phyloP scores from a whole-genome alignment of 108 stramenopile genomes.

The Cylindrotheca fusiformis region DNA sequence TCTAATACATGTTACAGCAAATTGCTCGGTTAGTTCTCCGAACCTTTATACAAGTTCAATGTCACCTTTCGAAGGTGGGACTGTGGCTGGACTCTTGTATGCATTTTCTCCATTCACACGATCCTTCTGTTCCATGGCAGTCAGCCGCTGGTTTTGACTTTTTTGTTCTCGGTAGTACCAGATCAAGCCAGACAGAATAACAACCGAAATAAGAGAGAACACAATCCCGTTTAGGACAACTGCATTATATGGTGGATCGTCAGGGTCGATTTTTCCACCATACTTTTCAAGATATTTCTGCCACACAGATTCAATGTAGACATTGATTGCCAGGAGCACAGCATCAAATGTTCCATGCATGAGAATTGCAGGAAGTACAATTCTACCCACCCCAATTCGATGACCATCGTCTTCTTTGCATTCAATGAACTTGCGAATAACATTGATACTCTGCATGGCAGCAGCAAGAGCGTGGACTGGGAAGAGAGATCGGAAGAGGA shows the following conservation, averaged over 20 bases:
- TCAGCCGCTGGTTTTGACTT: slow-evolving; percentile 53
- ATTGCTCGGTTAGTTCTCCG: too few species aligned
- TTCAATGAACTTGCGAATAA: slow-evolving; percentile 84
- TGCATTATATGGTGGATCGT: slow-evolving; percentile 56
- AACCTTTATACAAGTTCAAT: slow-evolving; percentile 26
- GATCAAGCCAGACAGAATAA: slow-evolving; percentile 58
- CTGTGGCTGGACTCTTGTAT: slow-evolving; percentile 15
- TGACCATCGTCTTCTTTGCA: slow-evolving; percentile 35
- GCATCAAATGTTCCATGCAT: slow-evolving; percentile 88
- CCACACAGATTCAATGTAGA: slow-evolving; percentile 72
- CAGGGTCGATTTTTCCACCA: slow-evolving; percentile 50
- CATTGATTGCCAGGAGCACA: slow-evolving; percentile 67
- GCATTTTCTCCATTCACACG: slow-evolving; percentile 8
- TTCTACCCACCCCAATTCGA: slow-evolving; percentile 83
- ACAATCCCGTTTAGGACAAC: slow-evolving; percentile 64
- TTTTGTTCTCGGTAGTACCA: slow-evolving; percentile 72
- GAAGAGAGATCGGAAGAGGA: slow-evolving; percentile 80
- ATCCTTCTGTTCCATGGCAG: slow-evolving; percentile 60
- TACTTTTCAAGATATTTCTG: slow-evolving; percentile 57
- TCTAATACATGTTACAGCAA: too few species aligned
- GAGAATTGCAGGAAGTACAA: slow-evolving; percentile 73
- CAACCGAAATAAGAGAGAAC: slow-evolving; percentile 47
- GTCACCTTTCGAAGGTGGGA: slow-evolving; percentile 6
- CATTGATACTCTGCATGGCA: slow-evolving; percentile 85
- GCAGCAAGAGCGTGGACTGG: slow-evolving; percentile 85